Evolutionary conservation across 2,329 filamentous ascomycete genomes (phyloP), one percentile per base, ranked within the genome.

Genomic region (Claviceps humidiphila): DNA sequence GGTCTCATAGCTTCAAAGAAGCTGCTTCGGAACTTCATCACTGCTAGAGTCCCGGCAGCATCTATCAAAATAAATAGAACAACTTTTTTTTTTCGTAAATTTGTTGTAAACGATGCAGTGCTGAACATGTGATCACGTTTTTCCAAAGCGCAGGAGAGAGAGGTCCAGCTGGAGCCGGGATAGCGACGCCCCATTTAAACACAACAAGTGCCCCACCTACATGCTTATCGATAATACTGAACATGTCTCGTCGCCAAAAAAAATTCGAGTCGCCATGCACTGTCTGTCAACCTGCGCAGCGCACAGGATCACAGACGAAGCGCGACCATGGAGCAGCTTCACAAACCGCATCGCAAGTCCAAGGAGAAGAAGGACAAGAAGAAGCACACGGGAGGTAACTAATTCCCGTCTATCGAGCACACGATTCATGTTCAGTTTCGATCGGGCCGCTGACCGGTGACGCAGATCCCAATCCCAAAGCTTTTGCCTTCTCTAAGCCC

Each of bases 281-380:
- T 7, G 45, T 40, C 20, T 6, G 45, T 34, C 43, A 47, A 6
- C 9, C 43, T 30, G 43, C 26, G 43, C 43, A 45, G 43, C n/a
- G 38, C 49, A 43, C 49, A 53, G 46, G 45, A 37, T 51, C 17
- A 34, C 47, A 47, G 34, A 47, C 17, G 30, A 46, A 43, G 51
- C 38, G 51, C 51, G 52, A 54, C 57, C 60, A 90, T 89, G 86
- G 86, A 90, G 66, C 79, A 89, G 56, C 90, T 77, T 45, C 89
- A 97, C 64, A 83, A 88, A 70, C 80, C 89, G 62, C 91, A 97
- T 75, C 79, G 90, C 63, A 83, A 87, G 63, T 74, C 83, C 34
- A 96, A 95, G 71, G 87, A 93, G 71, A 95, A 94, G 76, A 96
- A 95, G 71, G 87, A 93, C 71, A 95, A 94, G 76, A 94, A 94